Evolutionary conservation across 1,139 yeast genomes (phyloP).

Genomic region (Yamadazyma sp.): DNA sequence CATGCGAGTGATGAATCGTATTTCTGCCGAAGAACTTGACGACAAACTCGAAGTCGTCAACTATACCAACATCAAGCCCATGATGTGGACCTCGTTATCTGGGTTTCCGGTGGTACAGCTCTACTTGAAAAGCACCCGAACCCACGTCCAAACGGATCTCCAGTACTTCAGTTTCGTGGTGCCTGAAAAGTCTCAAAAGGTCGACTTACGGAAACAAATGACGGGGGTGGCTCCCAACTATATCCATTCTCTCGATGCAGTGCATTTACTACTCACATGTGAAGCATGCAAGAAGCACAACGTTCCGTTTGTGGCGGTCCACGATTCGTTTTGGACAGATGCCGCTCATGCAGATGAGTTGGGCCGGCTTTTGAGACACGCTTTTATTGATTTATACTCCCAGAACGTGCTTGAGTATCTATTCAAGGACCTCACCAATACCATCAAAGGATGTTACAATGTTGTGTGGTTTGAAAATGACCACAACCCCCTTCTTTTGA

Average conservation of each 20-base stretch:
- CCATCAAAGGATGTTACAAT: constrained; percentile 29
- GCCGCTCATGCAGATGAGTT: constrained; percentile 31
- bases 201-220: constrained; percentile 32
- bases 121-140: constrained; percentile 23
- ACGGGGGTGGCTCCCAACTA: constrained; percentile 47
- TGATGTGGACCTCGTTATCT: constrained; percentile 45
- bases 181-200: constrained; percentile 20
- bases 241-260: constrained; percentile 45
- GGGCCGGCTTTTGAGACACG: constrained; percentile 27
- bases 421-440: constrained; percentile 25
- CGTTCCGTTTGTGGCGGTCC: constrained; percentile 40
- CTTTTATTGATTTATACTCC: constrained; percentile 36
- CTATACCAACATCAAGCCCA: constrained; percentile 25
- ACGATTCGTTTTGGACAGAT: constrained; percentile 49
- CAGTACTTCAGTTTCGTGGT: constrained; percentile 24
- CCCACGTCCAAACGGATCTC: constrained; percentile 22
- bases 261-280: constrained; percentile 41
- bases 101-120: constrained; percentile 46
- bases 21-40: constrained; percentile 15
- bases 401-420: constrained; percentile 27
- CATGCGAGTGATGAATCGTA: constrained; percentile 28
- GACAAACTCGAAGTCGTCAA: constrained; percentile 18
- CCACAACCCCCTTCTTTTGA: constrained; percentile 21
- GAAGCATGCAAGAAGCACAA: constrained; percentile 19
- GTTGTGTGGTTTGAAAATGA: constrained; percentile 32